These are phyloP conservation scores for Serendipita sp. DNA, from an alignment of 1,284 basidiomycete genomes.

Conservation along the genomic window DNA sequence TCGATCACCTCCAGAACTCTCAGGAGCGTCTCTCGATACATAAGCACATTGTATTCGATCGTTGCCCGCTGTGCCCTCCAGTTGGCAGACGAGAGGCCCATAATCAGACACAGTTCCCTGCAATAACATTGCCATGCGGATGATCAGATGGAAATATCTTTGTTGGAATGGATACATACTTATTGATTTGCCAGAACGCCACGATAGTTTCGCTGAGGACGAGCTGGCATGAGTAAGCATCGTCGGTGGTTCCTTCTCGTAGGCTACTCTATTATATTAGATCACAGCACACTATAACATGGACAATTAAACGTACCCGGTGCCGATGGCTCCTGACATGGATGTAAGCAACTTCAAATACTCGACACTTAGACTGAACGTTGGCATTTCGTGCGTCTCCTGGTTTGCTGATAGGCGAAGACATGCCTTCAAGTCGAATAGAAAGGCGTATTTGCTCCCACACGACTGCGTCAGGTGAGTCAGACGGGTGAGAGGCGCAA, in stretches of 20 bases:
- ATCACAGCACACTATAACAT: slow-evolving; percentile 12
- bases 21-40: slow-evolving; percentile 35
- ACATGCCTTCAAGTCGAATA: slow-evolving; percentile 79
- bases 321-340: neutral
- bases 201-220: slow-evolving; percentile 48
- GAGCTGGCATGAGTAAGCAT: slow-evolving; percentile 8
- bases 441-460: slow-evolving; percentile 37
- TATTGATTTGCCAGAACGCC: slow-evolving; percentile 76
- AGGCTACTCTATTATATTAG: slow-evolving; percentile 23
- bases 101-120: slow-evolving; percentile 59
- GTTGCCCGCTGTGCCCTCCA: slow-evolving; percentile 68
- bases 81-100: slow-evolving; percentile 64
- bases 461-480: neutral
- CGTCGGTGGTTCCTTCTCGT: slow-evolving; percentile 8
- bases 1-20: neutral
- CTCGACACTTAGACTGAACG: slow-evolving; percentile 80
- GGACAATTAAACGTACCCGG: neutral
- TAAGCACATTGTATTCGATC: slow-evolving; percentile 87
- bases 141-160: neutral
- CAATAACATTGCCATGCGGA: neutral
- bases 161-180: slow-evolving; percentile 26
- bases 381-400: slow-evolving; percentile 79
- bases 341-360: slow-evolving; percentile 70
- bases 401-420: slow-evolving; percentile 88
- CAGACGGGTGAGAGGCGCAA: neutral